Base-by-base conservation (phyloP, 306 rosid species). In the Echinosophora koreensis region DNA sequence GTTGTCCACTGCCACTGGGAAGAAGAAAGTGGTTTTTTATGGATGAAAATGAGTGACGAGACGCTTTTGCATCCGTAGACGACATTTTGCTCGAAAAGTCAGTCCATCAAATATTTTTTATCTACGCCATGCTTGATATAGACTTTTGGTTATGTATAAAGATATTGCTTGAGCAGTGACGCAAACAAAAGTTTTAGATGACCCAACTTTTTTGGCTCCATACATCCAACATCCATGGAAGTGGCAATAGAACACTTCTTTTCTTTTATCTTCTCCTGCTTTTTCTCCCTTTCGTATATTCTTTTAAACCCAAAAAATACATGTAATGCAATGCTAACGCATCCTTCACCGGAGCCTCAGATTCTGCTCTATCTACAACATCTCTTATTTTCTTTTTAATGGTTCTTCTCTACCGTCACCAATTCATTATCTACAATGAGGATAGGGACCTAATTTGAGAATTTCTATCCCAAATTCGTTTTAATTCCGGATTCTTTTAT, bases 261-360 rank as follows among this genome's bases (percentile, higher is more conserved):
- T 73, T 66, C 13, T 62, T 49, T 2, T 8, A 35, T 61, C 28
- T 35, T 50, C 60, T 37, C 41, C 17, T 63, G 11, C 50, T 37
- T 63, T 63, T 62, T 16, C 41, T 2, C 32, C 22, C 12, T 66
- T 66, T 66, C 49, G 37, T 54, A 22, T 37, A 22, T 37, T 65
- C 74, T 39, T 77, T 30, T 66, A 12, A 51, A 65, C 56, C 74
- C 74, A 77, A 77, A 77, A 77, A 77, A 77, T 61, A 18, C 41
- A 15, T 12, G 49, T 13, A 15, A 35, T 50, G 69, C 22, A 14
- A 12, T 18, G 2, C 30, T 37, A 15, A 6, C 17, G 15, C 8
- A 49, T n/a, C 30, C 9, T 76, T 61, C 8, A 7, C 55, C 6
- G 1, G 2, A 39, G 8, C 68, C 47, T 66, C 7, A 0, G 3